Conservation (phyloP, 1,139 yeast genomes). For the Scheffersomyces lignicola region DNA sequence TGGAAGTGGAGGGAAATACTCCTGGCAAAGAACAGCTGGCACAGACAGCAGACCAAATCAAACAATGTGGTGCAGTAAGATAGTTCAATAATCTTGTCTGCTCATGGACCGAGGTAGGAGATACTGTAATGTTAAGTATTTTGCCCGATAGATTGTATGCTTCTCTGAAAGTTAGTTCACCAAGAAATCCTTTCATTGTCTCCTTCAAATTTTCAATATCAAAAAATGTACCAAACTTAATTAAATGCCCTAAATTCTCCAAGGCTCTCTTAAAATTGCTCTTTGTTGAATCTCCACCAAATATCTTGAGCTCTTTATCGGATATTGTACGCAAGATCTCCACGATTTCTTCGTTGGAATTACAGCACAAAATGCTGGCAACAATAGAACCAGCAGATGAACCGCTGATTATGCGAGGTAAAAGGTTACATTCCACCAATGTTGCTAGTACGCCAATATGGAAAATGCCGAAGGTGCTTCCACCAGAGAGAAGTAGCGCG, state of each 20-base stretch:
- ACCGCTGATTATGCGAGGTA: constrained; percentile 92
- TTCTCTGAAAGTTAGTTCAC: constrained; percentile 76
- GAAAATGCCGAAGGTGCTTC: constrained; percentile 89
- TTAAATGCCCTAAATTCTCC: constrained; percentile 47
- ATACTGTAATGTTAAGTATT: constrained; percentile 54
- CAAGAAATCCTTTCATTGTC: constrained; percentile 80
- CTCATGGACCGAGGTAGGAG: constrained; percentile 66
- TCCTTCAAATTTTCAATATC: constrained; percentile 70
- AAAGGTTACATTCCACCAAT: constrained; percentile 65
- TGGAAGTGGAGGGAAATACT: constrained; percentile 80
- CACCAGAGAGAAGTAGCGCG: constrained; percentile 90
- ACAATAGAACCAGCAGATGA: constrained; percentile 96
- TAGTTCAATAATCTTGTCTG: constrained; percentile 47
- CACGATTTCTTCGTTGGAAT: constrained; percentile 71
- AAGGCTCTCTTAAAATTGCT: constrained; percentile 42
- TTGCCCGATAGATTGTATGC: constrained; percentile 62
- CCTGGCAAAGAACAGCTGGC: constrained; percentile 96
- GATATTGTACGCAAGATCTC: constrained; percentile 55
- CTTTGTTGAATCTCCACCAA: constrained; percentile 43
- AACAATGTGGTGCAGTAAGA: constrained; percentile 50
- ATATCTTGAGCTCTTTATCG: constrained; percentile 66
- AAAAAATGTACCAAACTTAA: constrained; percentile 85
- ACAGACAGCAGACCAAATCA: constrained; percentile 85
- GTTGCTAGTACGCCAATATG: constrained; percentile 92
- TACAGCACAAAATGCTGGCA: constrained; percentile 84